Base-by-base conservation (phyloP, 73 alveolate genomes). In the Stentor coeruleus region DNA sequence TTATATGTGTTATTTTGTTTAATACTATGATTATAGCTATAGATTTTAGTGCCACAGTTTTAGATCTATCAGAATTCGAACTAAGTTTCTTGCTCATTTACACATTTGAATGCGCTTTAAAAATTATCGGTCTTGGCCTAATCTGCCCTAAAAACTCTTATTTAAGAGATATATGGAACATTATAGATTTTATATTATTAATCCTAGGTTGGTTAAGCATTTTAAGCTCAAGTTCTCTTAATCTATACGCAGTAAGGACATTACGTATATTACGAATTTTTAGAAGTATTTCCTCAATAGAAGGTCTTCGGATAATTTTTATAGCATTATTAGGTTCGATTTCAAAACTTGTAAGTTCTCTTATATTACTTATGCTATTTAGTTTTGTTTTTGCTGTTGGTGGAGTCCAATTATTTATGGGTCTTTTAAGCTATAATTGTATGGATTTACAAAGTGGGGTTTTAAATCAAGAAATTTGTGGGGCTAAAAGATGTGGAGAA, bases 251-350 rank as follows among this genome's bases (percentile, higher is more conserved):
- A 0, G 84, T 97, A 60, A 83, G 99, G 80, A 92, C 98, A 3
- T 90, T 97, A 82, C 85, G 99, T 84, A 93, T 99, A 0, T 93
- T 97, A 81, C 89, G 99, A 88, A 95, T 97, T 58, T 74, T 97
- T n/a, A 94, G 99, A 86, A 91, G 98, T 33, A 95, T 97, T 39
- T 93, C 98, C 58, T 88, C 96, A 58, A 89, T 97, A 33, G 94
- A 95, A 87, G 98, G 98, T 38, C 82, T 97, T 11, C 90, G 93
- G 81, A 90, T 93, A 42, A 89, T 97, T 80, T 95, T 97, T 3
- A 85, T 90, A 20, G 96, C 99, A 26, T 83, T 96, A 58, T 84
- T 96, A 39, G 91, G 95, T 35, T 87, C 98, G 37, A 83, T 95
- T 15, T 92, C 93, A 0, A 89, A 95, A 20, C 93, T 96, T 58